Evolutionary conservation across 1,284 basidiomycete species (phyloP), one percentile per base, ranked within the genome.

Genomic region (Termitomyces sp.): DNA sequence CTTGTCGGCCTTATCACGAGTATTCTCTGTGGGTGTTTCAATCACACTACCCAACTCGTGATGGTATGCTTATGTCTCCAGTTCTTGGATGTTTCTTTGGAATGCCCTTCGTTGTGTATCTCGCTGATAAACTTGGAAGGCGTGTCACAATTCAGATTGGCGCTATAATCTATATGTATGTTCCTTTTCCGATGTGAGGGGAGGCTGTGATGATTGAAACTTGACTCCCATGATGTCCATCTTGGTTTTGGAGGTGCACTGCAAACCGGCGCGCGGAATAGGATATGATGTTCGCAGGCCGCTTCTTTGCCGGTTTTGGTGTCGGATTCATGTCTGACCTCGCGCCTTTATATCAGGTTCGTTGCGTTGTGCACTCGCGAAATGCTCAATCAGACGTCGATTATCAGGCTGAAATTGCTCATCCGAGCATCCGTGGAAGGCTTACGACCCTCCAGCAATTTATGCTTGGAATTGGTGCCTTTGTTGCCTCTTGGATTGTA

Each of bases 201-300:
- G n/a, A n/a, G 16, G 48, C 21, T 47, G 31, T 9, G 34, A 43
- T 43, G 52, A 59, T 11, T 53, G n/a, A n/a, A n/a, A n/a, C n/a
- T n/a, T n/a, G 53, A 40, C 61, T 65, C 51, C 66, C 38, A 65
- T 65, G 48, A n/a, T 16, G 7, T 40, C 6, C 30, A 24, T 18
- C 19, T 41, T 65, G 74, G 82, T 19, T 54, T 84, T 33, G 82
- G 83, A 3, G 81, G 81, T 18, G 68, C 71, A 3, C 65, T 79
- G 5, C 77, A 78, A 58, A 77, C 78, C 0, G 77, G 70, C 6
- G 79, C 80, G 0, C 65, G 67, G 52, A 80, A 76, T 61, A 74
- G 63, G 75, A 74, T 48, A 78, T 79, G 70, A 83, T 86, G 79
- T 70, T 82, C 30, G 78, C 76, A 9, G 83, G 83, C 3, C 72